These are phyloP conservation scores for Cordyceps militaris DNA, from an alignment of 2,329 filamentous ascomycete genomes.

Conservation along the genomic window DNA sequence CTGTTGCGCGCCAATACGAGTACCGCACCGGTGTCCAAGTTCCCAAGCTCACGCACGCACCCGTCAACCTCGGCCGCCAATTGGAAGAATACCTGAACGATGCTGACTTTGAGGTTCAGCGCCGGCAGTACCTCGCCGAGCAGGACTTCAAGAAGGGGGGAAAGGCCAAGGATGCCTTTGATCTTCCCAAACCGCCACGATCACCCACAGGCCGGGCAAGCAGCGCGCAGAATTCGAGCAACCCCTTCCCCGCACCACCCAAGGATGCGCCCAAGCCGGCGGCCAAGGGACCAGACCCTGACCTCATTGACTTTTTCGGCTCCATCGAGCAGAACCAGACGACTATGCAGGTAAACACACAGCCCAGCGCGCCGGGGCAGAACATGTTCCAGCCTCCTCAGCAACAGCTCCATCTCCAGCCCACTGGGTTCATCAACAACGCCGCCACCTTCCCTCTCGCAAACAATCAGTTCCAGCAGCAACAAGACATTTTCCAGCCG, in stretches of 20 bases:
- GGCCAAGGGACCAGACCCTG: conserved; percentile 60
- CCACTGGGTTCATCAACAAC: conserved; percentile 4
- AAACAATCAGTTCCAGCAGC: conserved; percentile 29
- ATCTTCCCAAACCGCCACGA: conserved; percentile 31
- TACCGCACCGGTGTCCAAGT: conserved; percentile 89
- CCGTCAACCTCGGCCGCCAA: conserved; percentile 80
- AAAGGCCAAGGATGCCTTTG: conserved; percentile 34
- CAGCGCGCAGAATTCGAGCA: conserved; percentile 26
- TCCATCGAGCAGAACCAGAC: conserved; percentile 88
- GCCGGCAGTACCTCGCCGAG: conserved; percentile 84
- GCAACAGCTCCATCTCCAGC: conserved; percentile 18
- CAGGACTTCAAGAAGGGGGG: conserved; percentile 59
- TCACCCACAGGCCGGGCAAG: conserved; percentile 21
- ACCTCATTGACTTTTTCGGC: conserved; percentile 91
- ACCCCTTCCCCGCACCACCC: conserved; percentile 34
- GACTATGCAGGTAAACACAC: conserved; percentile 46
- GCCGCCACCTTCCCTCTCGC: conserved; percentile 4
- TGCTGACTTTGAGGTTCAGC: conserved; percentile 88
- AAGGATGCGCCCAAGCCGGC: conserved; percentile 37
- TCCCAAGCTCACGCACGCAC: conserved; percentile 94
- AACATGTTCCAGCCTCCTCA: conserved; percentile 24
- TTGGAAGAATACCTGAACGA: conserved; percentile 93
- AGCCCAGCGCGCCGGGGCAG: conserved; percentile 25
- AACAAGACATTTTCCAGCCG: conserved; percentile 26
- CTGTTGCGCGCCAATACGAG: conserved; percentile 81